Evolutionary conservation across 257 asterid genomes (phyloP), one percentile per base, ranked within the genome.

Genomic region (Solanum habrochaites): DNA sequence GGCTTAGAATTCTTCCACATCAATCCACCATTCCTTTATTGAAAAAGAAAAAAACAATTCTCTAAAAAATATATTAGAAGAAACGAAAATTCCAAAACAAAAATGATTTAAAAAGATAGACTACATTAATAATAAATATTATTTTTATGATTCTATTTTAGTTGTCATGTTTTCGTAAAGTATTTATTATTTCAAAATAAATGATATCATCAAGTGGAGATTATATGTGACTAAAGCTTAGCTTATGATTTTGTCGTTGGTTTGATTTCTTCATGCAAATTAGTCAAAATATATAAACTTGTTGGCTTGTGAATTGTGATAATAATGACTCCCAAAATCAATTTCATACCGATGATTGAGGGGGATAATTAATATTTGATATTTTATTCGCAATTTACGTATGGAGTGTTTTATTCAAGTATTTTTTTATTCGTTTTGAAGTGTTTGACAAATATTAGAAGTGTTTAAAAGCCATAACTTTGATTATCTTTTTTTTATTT

Each of bases 341-440:
- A 58, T 58, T 58, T 58, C 66, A 20, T 58, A 58, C 66, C 25
- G 25, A 58, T 58, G 66, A 58, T 58, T 58, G 25, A 58, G 25
- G 66, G 62, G 62, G 10, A 52, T 18, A 58, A 58, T 58, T 52
- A 58, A 20, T 20, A 56, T 20, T 56, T n/a, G n/a, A 56, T 52
- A 18, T 56, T 56, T 56, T 56, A 2, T 56, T 23, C n/a, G 8
- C n/a, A 3, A 56, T 56, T 56, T 56, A 56, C 11, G 0, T 56
- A 56, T 18, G 1, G 5, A 9, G 1, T 18, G 11, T 18, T 56
- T 52, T 52, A 9, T 52, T 6, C 1, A 52, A 52, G 23, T 52
- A 52, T 16, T 0, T 52, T 52, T 6, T 52, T 52, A 3, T 0
- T 56, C 2, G 0, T 56, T 56, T 56, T 56, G 8, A 20, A 0